A percentile compares a stretch with the other conserved stretches of the same genome.
These are phyloP conservation scores for Paraconiothyrium brasiliense DNA, from an alignment of 2,329 filamentous ascomycete species.

Conservation along the genomic window DNA sequence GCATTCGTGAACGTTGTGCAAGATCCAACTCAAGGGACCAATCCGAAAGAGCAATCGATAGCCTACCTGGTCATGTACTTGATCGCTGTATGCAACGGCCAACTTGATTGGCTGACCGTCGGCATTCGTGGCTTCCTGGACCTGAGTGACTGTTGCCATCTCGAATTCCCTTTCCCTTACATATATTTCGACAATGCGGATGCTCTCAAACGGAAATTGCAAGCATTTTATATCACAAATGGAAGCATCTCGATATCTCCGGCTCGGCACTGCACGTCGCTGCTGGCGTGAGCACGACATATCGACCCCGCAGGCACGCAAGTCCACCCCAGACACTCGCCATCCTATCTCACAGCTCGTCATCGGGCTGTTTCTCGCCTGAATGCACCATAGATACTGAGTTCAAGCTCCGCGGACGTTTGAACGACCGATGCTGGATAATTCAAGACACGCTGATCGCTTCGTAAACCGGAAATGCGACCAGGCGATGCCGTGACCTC, in stretches of 20 bases:
- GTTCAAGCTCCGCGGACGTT: not conserved
- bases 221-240: not conserved
- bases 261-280: slow-evolving; percentile 6
- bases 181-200: not conserved
- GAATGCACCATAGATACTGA: not conserved
- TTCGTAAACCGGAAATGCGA: not conserved
- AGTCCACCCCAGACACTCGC: slow-evolving; percentile 24
- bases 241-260: not conserved
- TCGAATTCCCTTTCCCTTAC: not conserved
- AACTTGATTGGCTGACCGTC: slow-evolving; percentile 34
- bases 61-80: slow-evolving; percentile 31
- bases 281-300: slow-evolving; percentile 34
- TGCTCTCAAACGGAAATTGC: not conserved
- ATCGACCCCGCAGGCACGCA: slow-evolving; percentile 35
- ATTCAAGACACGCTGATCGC: not conserved
- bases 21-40: not conserved
- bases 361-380: not conserved
- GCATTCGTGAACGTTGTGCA: not conserved
- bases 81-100: slow-evolving; percentile 32
- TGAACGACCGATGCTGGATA: not conserved
- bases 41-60: not conserved
- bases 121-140: slow-evolving; percentile 29
- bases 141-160: slow-evolving; percentile 26
- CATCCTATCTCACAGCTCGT: slow-evolving; percentile 9
- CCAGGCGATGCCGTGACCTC: not conserved